Conservation (phyloP, 768 basidiomycete genomes). For the Tulasnella sp. region DNA sequence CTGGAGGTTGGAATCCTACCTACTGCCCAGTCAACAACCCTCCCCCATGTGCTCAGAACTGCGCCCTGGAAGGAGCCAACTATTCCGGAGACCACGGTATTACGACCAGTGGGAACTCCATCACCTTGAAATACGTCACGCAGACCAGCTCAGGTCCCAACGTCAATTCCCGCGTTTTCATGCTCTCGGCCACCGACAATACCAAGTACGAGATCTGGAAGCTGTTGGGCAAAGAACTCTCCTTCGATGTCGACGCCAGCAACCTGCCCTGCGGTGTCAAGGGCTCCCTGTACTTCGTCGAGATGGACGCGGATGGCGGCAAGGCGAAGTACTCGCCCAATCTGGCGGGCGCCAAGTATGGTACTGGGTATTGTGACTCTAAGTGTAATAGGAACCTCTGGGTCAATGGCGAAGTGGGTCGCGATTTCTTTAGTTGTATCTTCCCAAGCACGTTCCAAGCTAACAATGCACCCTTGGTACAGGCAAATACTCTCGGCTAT, state of each 20-base stretch:
- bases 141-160: slow-evolving; percentile 28
- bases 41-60: neutral
- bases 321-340: slow-evolving; percentile 46
- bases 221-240: slow-evolving; percentile 52
- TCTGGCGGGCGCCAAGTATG: slow-evolving; percentile 55
- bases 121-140: slow-evolving; percentile 52
- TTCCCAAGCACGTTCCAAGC: no score
- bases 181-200: slow-evolving; percentile 40
- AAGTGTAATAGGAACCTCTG: slow-evolving; percentile 41
- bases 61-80: slow-evolving; percentile 36
- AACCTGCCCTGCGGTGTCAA: slow-evolving; percentile 57
- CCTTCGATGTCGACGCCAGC: slow-evolving; percentile 58
- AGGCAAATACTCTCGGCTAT: neutral
- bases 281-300: slow-evolving; percentile 54
- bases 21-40: neutral
- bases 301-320: slow-evolving; percentile 58
- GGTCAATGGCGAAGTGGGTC: neutral
- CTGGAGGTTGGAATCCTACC: neutral
- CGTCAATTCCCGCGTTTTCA: slow-evolving; percentile 38
- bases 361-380: slow-evolving; percentile 62
- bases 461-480: neutral
- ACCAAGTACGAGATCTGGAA: slow-evolving; percentile 48
- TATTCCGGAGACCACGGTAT: slow-evolving; percentile 51
- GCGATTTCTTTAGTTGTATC: neutral
- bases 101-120: slow-evolving; percentile 44